Base-by-base conservation (phyloP, 106 monocot species). In the Iris macrosiphon region DNA sequence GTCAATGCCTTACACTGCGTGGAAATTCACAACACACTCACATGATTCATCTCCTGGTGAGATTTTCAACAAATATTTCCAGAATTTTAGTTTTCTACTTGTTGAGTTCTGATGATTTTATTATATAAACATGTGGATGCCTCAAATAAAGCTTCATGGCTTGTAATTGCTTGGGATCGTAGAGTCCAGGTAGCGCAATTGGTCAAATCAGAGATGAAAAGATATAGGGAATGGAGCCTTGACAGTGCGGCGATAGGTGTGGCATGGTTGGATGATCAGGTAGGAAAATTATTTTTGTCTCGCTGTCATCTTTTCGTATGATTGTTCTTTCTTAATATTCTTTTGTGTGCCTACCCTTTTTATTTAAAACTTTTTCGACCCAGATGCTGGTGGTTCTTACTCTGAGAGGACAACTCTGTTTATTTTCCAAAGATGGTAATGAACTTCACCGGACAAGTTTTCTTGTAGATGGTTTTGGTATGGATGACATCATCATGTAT, bases 1-100 rank as follows among this genome's bases (percentile, higher is more conserved):
- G 37, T 98, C 90, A 30, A 77, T 98, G 72, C 90, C 96, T 43
- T 98, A 98, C 52, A 80, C 90, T 58, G 90, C 96, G 54, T 98
- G 96, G 96, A 98, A 81, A 64, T 83, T 62, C 42, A 72, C 71
- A 22, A 44, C 49, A 35, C 40, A 61, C 39, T 58, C 62, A 15
- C 55, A 59, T 52, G 72, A 52, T 46, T 60, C 65, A 24, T 62
- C 68, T 49, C 45, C 40, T 35, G 81, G 84, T 89, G 52, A 67
- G 55, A 46, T 16, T 45, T 43, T 23, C 14, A 34, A 15, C 3
- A 12, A 47, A 23, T 6, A 37, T 32, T 45, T 18, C 17, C 31
- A 59, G 15, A 29, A 16, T 59, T 63, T 43, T 45, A 59, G 31
- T 14, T 26, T 22, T 31, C 31, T 32, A 17, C 40, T 29, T 24